Conservation (phyloP, 2,329 filamentous ascomycete species). For the Botrytis cinerea region DNA sequence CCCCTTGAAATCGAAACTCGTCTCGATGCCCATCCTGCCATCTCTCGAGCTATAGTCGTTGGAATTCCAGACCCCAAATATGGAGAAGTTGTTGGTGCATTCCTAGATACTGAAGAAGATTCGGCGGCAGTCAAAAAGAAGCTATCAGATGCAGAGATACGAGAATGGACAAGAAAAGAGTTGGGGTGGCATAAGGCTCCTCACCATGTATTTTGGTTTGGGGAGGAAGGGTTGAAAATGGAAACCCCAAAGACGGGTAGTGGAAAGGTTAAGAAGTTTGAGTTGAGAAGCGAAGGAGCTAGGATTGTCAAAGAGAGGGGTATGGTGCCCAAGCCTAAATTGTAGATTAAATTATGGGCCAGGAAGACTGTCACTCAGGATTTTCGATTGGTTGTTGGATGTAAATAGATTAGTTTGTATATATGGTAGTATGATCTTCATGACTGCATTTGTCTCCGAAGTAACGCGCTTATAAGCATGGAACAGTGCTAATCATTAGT, state of each 20-base stretch:
- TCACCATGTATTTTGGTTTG: constrained; percentile 74
- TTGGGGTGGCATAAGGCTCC: constrained; percentile 71
- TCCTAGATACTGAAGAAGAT: constrained; percentile 61
- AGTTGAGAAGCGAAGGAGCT: constrained; percentile 31
- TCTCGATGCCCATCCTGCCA: constrained; percentile 56
- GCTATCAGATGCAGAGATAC: constrained; percentile 59
- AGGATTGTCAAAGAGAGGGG: constrained; percentile 30
- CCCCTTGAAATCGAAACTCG: constrained; percentile 72
- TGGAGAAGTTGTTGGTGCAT: constrained; percentile 67
- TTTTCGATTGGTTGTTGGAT: background rate
- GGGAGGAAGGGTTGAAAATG: constrained; percentile 50
- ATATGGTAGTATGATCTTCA: constrained; percentile 10
- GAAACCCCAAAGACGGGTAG: constrained; percentile 68
- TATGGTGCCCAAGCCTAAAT: constrained; percentile 4
- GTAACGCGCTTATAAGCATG: background rate
- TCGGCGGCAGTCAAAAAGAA: constrained; percentile 58
- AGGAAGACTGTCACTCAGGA: background rate
- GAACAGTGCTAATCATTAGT: background rate
- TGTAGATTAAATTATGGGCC: constrained; percentile 2
- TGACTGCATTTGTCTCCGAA: background rate
- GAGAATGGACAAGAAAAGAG: constrained; percentile 61
- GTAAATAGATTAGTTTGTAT: constrained; percentile 4
- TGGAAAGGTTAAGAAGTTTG: constrained; percentile 67
- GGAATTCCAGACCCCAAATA: constrained; percentile 65
- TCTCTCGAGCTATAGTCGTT: constrained; percentile 62